Percentiles rank a stretch among this genome's conserved stretches.
These are phyloP conservation scores for Cetraspora pellucida DNA, from an alignment of 192 early-diverging fungal species.

Conservation along the genomic window DNA sequence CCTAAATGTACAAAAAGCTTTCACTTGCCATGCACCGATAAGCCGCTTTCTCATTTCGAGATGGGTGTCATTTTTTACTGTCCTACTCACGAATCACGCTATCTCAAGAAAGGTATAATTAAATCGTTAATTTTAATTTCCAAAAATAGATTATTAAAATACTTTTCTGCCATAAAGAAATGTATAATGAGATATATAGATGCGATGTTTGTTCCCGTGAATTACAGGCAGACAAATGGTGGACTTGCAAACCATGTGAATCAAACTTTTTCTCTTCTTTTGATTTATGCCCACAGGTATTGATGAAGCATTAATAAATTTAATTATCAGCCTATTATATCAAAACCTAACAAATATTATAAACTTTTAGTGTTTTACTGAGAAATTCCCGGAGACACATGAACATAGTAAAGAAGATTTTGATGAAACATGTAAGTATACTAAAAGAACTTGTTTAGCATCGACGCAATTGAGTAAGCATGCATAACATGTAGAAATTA, in stretches of 20 bases:
- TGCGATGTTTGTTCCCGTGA: slow-evolving; percentile 68
- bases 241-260: slow-evolving; percentile 63
- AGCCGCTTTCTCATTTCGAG: slow-evolving; percentile 69
- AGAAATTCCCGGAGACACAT: slow-evolving; percentile 48
- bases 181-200: slow-evolving; percentile 68
- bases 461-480: no score
- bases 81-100: slow-evolving; percentile 65
- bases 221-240: slow-evolving; percentile 63
- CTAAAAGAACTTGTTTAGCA: not conserved
- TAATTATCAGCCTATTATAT: not conserved
- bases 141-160: no score
- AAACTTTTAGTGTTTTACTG: slow-evolving; percentile 49
- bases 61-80: slow-evolving; percentile 90
- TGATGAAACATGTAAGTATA: slow-evolving; percentile 55
- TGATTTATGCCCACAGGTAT: slow-evolving; percentile 67
- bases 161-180: slow-evolving; percentile 38
- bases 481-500: not conserved
- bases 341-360: not conserved
- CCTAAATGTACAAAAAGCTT: slow-evolving; percentile 79
- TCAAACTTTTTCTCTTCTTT: slow-evolving; percentile 68
- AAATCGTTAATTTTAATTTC: no score
- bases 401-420: slow-evolving; percentile 57
- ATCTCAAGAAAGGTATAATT: slow-evolving; percentile 53
- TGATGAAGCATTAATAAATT: not conserved
- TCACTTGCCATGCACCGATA: slow-evolving; percentile 79